Evolutionary conservation across 73 alveolate species (phyloP), one percentile per base, ranked within the genome.

Genomic region (Uronychia setigera): DNA sequence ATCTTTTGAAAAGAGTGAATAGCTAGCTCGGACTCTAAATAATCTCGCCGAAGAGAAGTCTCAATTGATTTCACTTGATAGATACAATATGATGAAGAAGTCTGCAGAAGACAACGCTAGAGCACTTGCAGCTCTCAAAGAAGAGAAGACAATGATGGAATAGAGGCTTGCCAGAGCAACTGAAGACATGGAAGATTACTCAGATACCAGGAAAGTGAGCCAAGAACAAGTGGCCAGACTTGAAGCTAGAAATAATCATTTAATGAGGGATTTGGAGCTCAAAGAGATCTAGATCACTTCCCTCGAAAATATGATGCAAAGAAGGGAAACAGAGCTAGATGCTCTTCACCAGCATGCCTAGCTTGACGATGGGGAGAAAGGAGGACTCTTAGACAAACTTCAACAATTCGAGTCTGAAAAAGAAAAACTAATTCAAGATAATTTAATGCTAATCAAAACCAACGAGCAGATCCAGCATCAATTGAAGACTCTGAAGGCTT

Each of bases 291-390:
- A 67, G 32, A 28, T 67, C 29, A 28, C 29, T 30, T 67, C 79
- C 13, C 79, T 67, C 29, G 79, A 67, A 28, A 67, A 67, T 67
- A 67, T 67, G 79, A 67, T 67, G 79, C 29, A 67, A 30, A 5
- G 79, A 26, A 67, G 79, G 30, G 79, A 67, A 67, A 26, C 79
- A 26, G 79, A 67, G 79, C 32, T 67, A 13, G 79, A 67, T 14
- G 79, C 79, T 13, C 29, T 67, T 25, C 79, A 67, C 32, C 26
- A 5, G 32, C 5, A 28, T 67, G 1, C 5, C 14, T 5, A 67
- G 32, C 32, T 25, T 25, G 29, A 67, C 9, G 79, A 26, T 5
- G 79, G 32, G 30, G 79, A 25, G 79, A 26, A 26, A 28, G 79
- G 32, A 9, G 79, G 30, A 1, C 32, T 57, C 27, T 57, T 14